A percentile compares a stretch with the other conserved stretches of the same genome.
phyloP scores from a whole-genome alignment of 148 eudicot species.

The Talinum fruticosum region DNA sequence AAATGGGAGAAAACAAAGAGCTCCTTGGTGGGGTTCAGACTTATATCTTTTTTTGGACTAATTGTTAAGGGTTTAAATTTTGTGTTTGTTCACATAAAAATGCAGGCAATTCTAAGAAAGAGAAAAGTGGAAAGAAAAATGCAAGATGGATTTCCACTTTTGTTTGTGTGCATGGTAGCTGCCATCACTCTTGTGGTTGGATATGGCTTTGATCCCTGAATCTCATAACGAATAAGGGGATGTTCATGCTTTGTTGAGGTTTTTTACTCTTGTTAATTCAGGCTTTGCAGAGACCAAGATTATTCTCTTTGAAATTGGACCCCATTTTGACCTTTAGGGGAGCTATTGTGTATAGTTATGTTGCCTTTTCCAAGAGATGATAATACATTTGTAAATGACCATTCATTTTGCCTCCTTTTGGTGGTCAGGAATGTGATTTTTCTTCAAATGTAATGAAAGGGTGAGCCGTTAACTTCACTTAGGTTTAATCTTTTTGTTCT shows the following conservation, averaged over 20 bases:
- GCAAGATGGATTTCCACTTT: constrained; percentile 69
- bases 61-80: background rate
- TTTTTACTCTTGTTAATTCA: background rate
- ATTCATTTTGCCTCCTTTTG: background rate
- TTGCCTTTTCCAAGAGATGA: background rate
- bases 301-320: background rate
- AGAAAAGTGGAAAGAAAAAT: constrained; percentile 44
- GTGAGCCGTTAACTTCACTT: background rate
- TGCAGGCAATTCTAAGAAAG: constrained; percentile 50
- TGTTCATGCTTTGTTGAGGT: background rate
- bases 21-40: background rate
- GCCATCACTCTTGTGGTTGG: constrained; percentile 57
- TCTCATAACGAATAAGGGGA: background rate
- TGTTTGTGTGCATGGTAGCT: constrained; percentile 78
- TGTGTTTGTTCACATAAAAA: constrained; percentile 8
- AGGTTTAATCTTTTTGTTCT: background rate
- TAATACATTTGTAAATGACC: background rate
- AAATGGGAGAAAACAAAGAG: background rate
- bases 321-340: background rate
- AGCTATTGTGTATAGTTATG: constrained; percentile 2
- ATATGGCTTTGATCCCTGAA: constrained; percentile 33
- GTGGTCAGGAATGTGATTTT: background rate
- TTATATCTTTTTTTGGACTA: background rate
- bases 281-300: background rate
- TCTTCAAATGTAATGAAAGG: constrained; percentile 1